A percentile compares a stretch with the other conserved stretches of the same genome.
Conservation (phyloP, 805 yeast species). For the Barnettozyma botsteinii region DNA sequence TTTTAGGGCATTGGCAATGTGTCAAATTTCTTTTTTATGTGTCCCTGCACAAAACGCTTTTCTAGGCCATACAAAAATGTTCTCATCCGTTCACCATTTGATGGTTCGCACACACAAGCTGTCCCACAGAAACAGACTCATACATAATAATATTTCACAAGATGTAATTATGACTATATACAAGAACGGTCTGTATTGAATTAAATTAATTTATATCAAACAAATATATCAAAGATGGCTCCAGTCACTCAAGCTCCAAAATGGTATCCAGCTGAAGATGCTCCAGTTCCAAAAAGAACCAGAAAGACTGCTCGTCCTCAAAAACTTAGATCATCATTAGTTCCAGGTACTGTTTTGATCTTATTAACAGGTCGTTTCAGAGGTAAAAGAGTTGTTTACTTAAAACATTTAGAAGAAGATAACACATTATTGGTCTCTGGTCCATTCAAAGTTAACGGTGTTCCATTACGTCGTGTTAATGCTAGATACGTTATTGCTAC, state of each 20-base stretch:
- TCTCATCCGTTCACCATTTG: conserved; percentile 1
- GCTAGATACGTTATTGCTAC: conserved; percentile 99
- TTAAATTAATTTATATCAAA: conserved; percentile 3
- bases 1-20: background rate
- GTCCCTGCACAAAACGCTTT: background rate
- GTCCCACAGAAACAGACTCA: conserved; percentile 1
- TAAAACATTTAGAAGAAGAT: conserved; percentile 88
- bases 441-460: conserved; percentile 99
- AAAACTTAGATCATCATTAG: conserved; percentile 90
- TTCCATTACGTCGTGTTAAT: conserved; percentile 98
- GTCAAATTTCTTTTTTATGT: background rate
- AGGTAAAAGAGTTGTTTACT: conserved; percentile 99
- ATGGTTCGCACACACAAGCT: conserved; percentile 1
- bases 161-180: background rate
- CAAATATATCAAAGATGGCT: conserved; percentile 18
- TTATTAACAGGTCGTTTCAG: conserved; percentile 99
- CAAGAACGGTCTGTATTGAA: background rate
- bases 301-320: conserved; percentile 92
- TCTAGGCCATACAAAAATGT: background rate
- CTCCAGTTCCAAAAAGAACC: conserved; percentile 78
- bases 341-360: conserved; percentile 97
- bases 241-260: conserved; percentile 56
- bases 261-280: conserved; percentile 94
- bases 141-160: background rate
- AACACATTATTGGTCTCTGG: conserved; percentile 96